Evolutionary conservation across 2,329 filamentous ascomycete species (phyloP).

Genomic region (Aureobasidium sp.): DNA sequence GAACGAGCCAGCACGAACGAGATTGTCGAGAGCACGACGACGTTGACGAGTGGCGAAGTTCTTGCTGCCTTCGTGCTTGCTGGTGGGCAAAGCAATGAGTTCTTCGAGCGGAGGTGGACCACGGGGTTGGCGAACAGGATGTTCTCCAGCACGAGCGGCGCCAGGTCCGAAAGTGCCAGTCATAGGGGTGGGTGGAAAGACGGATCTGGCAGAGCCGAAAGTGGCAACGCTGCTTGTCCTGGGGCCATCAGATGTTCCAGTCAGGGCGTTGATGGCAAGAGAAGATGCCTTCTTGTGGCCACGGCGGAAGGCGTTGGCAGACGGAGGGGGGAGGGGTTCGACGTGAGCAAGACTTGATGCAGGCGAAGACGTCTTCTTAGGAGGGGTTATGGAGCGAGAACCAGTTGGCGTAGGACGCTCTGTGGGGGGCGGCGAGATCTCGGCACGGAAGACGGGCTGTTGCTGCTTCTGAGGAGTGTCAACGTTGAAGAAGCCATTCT

Average conservation of each 20-base stretch:
- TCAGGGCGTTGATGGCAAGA: constrained; percentile 53
- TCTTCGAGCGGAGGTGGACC: constrained; percentile 90
- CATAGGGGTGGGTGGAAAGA: constrained; percentile 69
- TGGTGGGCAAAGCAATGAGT: constrained; percentile 79
- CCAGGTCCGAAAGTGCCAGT: constrained; percentile 88
- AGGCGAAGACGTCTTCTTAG: constrained; percentile 59
- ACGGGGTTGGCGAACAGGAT: constrained; percentile 86
- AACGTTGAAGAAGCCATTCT: constrained; percentile 17
- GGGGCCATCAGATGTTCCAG: constrained; percentile 52
- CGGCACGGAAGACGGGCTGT: constrained; percentile 61
- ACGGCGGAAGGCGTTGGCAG: constrained; percentile 85
- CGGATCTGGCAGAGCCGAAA: constrained; percentile 37
- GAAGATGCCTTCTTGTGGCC: constrained; percentile 78
- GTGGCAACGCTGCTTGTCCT: constrained; percentile 57
- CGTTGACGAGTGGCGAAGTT: constrained; percentile 93
- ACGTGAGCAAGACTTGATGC: constrained; percentile 50
- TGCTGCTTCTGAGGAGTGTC: constrained; percentile 19
- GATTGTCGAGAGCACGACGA: constrained; percentile 82
- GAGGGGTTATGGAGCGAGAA: constrained; percentile 58
- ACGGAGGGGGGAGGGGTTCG: constrained; percentile 74
- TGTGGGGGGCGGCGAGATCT: constrained; percentile 69
- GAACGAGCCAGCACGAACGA: constrained; percentile 82
- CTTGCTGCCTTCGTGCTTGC: constrained; percentile 90
- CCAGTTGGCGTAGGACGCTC: constrained; percentile 45
- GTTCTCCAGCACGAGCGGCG: constrained; percentile 86